Conservation (phyloP, 2,329 filamentous ascomycete species). For the Chaetomium strumarium region DNA sequence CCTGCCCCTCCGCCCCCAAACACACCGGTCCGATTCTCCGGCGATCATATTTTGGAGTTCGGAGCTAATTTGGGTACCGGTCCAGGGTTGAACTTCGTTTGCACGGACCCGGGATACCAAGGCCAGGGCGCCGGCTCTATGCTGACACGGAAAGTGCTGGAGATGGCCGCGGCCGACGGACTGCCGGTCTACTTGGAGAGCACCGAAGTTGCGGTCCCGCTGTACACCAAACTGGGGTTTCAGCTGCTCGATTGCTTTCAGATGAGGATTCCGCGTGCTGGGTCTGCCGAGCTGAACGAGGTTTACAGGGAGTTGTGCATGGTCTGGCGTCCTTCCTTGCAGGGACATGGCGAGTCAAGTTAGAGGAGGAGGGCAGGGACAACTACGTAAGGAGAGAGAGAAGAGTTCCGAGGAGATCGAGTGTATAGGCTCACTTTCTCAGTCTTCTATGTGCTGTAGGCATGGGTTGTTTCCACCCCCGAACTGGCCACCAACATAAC, state of each 20-base stretch:
- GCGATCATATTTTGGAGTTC: background rate
- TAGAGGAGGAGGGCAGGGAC: background rate
- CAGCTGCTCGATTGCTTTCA: conserved; percentile 28
- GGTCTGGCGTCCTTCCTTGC: conserved; percentile 20
- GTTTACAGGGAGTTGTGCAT: conserved; percentile 31
- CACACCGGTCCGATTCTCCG: too few relatives aligned
- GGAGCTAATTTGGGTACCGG: background rate
- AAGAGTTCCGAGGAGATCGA: background rate
- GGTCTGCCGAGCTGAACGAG: conserved; percentile 18
- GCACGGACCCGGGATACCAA: conserved; percentile 32
- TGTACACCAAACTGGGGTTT: conserved; percentile 37
- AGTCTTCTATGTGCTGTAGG: background rate
- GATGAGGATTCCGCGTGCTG: conserved; percentile 31
- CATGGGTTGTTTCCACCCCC: background rate
- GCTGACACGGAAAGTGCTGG: conserved; percentile 31
- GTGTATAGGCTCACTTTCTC: too few relatives aligned
- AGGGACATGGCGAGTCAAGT: background rate
- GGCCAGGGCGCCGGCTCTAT: conserved; percentile 33
- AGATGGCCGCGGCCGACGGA: conserved; percentile 29
- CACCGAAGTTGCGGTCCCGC: conserved; percentile 33
- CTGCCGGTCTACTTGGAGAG: conserved; percentile 35
- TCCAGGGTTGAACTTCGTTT: conserved; percentile 34
- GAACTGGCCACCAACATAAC: background rate
- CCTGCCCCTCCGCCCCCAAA: too few relatives aligned
- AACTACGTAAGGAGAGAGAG: too few relatives aligned